Evolutionary conservation across 2,329 filamentous ascomycete genomes (phyloP).

Genomic region (Penicillium decumbens): DNA sequence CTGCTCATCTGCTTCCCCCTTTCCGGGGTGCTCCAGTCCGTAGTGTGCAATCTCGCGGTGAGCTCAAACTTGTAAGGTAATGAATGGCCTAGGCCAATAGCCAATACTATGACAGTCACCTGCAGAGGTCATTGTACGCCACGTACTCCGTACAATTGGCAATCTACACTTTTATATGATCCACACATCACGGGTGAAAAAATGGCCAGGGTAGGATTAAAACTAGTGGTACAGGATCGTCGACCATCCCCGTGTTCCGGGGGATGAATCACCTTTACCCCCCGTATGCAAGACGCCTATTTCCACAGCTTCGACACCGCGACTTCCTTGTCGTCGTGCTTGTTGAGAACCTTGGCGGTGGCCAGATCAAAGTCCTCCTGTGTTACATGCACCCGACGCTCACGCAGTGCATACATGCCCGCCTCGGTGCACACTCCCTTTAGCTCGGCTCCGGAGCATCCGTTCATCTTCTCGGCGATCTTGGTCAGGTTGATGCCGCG

Average conservation of each 20-base stretch:
- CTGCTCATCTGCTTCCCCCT: not conserved
- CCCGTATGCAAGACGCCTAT: slow-evolving; percentile 17
- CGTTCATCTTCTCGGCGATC: slow-evolving; percentile 99
- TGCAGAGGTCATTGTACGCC: not conserved
- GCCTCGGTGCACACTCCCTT: slow-evolving; percentile 99
- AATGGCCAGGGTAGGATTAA: slow-evolving; percentile 14
- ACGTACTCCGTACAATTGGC: not conserved
- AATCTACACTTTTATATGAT: not conserved
- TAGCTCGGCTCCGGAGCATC: slow-evolving; percentile 92
- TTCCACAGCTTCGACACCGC: slow-evolving; percentile 38
- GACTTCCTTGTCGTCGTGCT: slow-evolving; percentile 93
- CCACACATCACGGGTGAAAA: not conserved
- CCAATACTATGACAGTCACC: not conserved
- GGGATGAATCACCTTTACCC: not conserved
- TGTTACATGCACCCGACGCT: slow-evolving; percentile 94
- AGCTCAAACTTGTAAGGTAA: not conserved
- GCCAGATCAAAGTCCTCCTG: slow-evolving; percentile 99
- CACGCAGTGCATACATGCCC: slow-evolving; percentile 94
- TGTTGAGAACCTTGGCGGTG: slow-evolving; percentile 98
- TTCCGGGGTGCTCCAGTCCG: not conserved
- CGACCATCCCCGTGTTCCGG: slow-evolving; percentile 7
- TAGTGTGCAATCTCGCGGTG: not conserved
- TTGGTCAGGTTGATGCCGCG: slow-evolving; percentile 96
- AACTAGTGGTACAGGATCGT: slow-evolving; percentile 27
- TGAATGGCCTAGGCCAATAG: not conserved